Conservation (phyloP, 108 stramenopile genomes). For the Fistulifera pelliculosa region DNA sequence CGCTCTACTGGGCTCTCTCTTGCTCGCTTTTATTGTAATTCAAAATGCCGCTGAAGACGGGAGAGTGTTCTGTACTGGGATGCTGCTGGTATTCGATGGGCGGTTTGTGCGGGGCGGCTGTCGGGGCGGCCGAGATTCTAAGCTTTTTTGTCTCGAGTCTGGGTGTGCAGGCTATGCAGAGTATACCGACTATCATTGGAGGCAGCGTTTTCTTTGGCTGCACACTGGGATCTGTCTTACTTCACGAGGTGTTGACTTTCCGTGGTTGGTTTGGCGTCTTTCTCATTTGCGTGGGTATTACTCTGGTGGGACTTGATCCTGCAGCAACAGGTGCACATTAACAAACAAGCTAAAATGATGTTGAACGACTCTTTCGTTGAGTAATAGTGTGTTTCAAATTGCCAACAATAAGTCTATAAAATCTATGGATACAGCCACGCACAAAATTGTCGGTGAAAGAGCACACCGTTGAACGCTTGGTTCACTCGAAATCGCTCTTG, state of each 20-base stretch:
- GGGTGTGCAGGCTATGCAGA: conserved; percentile 66
- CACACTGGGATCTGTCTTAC: conserved; percentile 27
- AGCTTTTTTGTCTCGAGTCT: conserved; percentile 45
- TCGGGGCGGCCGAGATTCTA: conserved; percentile 58
- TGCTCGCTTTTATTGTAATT: conserved; percentile 15
- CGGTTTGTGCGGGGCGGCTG: conserved; percentile 30
- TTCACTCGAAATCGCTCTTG: too few species aligned
- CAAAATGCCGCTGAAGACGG: conserved; percentile 1
- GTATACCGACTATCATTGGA: conserved; percentile 63
- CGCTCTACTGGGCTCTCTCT: conserved; percentile 35
- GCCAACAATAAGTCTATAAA: too few species aligned
- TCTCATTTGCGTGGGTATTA: conserved; percentile 40
- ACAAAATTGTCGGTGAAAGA: too few species aligned
- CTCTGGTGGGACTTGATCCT: conserved; percentile 48
- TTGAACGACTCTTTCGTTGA: too few species aligned
- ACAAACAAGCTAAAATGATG: too few species aligned
- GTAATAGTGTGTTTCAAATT: too few species aligned
- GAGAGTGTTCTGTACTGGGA: conserved; percentile 12
- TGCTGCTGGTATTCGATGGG: conserved; percentile 27
- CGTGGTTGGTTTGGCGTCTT: conserved; percentile 54
- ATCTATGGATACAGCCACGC: too few species aligned
- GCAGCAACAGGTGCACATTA: too few species aligned
- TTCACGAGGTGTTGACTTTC: conserved; percentile 31
- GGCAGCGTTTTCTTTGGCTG: conserved; percentile 61
- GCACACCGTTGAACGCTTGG: too few species aligned